A percentile compares a stretch with the other conserved stretches of the same genome.
Conservation (phyloP, 2,329 filamentous ascomycete genomes). For the Colletotrichum sp. region DNA sequence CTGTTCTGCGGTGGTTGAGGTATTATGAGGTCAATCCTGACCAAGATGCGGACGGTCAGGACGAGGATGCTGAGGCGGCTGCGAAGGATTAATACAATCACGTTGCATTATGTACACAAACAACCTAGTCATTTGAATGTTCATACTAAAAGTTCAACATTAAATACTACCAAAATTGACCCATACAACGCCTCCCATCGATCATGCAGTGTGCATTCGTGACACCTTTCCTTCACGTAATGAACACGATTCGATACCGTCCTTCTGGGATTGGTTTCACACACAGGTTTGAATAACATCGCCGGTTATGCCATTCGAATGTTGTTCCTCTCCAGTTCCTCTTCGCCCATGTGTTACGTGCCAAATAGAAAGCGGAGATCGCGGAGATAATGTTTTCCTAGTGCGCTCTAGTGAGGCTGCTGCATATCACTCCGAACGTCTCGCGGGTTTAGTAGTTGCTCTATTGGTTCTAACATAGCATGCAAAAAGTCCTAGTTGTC, state of each 20-base stretch:
- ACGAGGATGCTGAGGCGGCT: background rate
- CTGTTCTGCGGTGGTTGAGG: conserved; percentile 54
- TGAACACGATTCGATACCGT: background rate
- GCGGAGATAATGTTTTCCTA: background rate
- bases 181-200: background rate
- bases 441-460: background rate
- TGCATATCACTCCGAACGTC: background rate
- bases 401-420: background rate
- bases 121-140: background rate
- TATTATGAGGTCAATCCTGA: conserved; percentile 56
- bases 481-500: background rate
- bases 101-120: background rate
- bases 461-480: background rate
- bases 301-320: background rate
- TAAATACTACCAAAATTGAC: background rate
- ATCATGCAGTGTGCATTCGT: background rate
- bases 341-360: background rate
- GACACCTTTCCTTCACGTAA: background rate
- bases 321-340: background rate
- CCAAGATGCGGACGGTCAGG: conserved; percentile 43
- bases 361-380: background rate
- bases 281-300: rapidly evolving
- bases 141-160: background rate
- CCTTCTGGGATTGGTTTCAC: background rate
- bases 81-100: background rate